These are phyloP conservation scores for Neolentinus lepideus DNA, from an alignment of 1,284 basidiomycete species.

Conservation along the genomic window DNA sequence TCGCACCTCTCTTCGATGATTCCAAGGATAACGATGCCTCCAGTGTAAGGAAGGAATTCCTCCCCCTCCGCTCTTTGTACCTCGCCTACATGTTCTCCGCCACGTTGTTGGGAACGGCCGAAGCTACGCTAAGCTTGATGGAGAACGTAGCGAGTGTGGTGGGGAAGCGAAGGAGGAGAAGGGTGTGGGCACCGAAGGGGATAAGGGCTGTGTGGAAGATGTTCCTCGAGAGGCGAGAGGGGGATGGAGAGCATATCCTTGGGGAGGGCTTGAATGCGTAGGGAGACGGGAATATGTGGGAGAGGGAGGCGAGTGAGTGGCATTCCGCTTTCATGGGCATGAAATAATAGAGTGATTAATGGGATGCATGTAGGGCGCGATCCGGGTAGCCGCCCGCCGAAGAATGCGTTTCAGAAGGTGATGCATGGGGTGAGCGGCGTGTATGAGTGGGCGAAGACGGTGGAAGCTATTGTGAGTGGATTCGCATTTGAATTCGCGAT, in stretches of 20 bases:
- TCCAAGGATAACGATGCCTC: slow-evolving; percentile 4
- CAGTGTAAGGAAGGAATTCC: slow-evolving; percentile 7
- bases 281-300: slow-evolving; percentile 13
- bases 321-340: no score
- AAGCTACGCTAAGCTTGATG: slow-evolving; percentile 37
- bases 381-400: slow-evolving; percentile 40
- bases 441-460: slow-evolving; percentile 34
- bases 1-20: slow-evolving; percentile 23
- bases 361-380: slow-evolving; percentile 30
- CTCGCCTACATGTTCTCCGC: slow-evolving; percentile 39
- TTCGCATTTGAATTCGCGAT: not conserved
- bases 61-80: slow-evolving; percentile 37
- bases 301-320: slow-evolving; percentile 5
- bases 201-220: slow-evolving; percentile 34
- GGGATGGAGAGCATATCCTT: slow-evolving; percentile 24
- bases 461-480: slow-evolving; percentile 35
- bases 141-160: slow-evolving; percentile 34
- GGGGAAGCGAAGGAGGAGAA: slow-evolving; percentile 28
- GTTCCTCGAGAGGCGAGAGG: slow-evolving; percentile 19
- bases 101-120: slow-evolving; percentile 33
- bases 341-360: no score
- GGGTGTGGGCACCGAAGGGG: slow-evolving; percentile 46
- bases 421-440: slow-evolving; percentile 26
- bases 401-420: slow-evolving; percentile 31
- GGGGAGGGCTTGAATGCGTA: slow-evolving; percentile 25